Base-by-base conservation (phyloP, 2,329 filamentous ascomycete genomes). In the Magnaporthiopsis rhizophila region DNA sequence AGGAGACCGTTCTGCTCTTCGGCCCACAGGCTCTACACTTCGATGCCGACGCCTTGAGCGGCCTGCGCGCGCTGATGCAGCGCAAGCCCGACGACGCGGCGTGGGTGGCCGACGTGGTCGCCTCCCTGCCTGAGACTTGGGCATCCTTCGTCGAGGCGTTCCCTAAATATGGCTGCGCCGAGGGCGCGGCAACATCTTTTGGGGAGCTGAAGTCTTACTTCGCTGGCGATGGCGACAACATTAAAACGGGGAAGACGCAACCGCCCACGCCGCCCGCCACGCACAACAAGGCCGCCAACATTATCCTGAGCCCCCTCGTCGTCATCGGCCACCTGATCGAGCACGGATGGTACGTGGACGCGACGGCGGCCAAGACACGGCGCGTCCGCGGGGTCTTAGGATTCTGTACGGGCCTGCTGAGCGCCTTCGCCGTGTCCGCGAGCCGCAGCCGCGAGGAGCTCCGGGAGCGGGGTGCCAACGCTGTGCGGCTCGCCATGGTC, bases 321-420 rank as follows among this genome's bases (percentile, higher is more conserved):
- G 71, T 79, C 21, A 68, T 75, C 59, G 69, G 69, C 5, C 78
- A 80, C n/a, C 68, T 78, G 11, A 68, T 68, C 8, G 70, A 78
- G 61, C 78, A 78, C 65, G 65, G 65, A 57, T 62, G 59, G 4
- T 73, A 69, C 61, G 67, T 71, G 53, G 36, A 60, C 11, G 28
- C n/a, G 36, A 38, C 36, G 36, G 36, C 36, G 36, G 9, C 36
- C 36, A 11, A 15, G 36, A 6, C 36, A 12, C 36, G 13, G 18
- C 58, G 62, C 1, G n/a, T 64, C 9, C 26, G 32, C 26, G 45
- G 28, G 13, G 62, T 28, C 11, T 12, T 38, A 12, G 36, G 36
- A 11, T 38, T 79, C 62, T 80, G 79, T 50, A 73, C 73, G 1
- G 78, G 78, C 0, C 63, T 79, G 1, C 62, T 81, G n/a, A 72